phyloP scores from a whole-genome alignment of 2,329 filamentous ascomycete genomes.

The Botrytis tulipae region DNA sequence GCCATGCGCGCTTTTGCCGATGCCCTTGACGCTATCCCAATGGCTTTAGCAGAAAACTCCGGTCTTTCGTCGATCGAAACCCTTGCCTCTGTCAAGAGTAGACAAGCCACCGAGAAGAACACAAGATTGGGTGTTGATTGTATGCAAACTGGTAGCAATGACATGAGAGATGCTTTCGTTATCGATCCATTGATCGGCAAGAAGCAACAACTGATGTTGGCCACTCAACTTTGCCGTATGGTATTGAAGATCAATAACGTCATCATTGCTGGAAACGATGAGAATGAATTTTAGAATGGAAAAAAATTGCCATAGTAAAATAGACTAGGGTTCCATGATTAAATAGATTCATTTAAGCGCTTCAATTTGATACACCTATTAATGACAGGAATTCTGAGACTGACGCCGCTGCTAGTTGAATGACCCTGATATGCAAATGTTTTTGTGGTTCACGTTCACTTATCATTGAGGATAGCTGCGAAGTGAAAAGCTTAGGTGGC shows the following conservation, averaged over 20 bases:
- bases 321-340: constrained; percentile 12
- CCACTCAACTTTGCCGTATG: constrained; percentile 97
- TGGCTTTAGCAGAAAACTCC: constrained; percentile 97
- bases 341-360: background rate
- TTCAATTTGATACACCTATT: background rate
- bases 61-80: constrained; percentile 95
- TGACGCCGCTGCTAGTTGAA: background rate
- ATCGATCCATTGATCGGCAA: constrained; percentile 98
- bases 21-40: constrained; percentile 87
- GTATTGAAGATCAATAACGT: constrained; percentile 97
- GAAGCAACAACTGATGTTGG: constrained; percentile 92
- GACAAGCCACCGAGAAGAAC: constrained; percentile 86
- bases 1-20: constrained; percentile 98
- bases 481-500: background rate
- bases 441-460: background rate
- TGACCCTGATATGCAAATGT: background rate
- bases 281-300: constrained; percentile 72
- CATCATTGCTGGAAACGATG: constrained; percentile 83
- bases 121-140: constrained; percentile 89
- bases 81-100: constrained; percentile 89
- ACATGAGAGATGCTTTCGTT: constrained; percentile 97
- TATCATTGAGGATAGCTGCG: background rate
- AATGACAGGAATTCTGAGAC: background rate
- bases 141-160: constrained; percentile 91
- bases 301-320: constrained; percentile 9